Evolutionary conservation across 805 yeast species (phyloP).

Genomic region (Candida silvicultrix): DNA sequence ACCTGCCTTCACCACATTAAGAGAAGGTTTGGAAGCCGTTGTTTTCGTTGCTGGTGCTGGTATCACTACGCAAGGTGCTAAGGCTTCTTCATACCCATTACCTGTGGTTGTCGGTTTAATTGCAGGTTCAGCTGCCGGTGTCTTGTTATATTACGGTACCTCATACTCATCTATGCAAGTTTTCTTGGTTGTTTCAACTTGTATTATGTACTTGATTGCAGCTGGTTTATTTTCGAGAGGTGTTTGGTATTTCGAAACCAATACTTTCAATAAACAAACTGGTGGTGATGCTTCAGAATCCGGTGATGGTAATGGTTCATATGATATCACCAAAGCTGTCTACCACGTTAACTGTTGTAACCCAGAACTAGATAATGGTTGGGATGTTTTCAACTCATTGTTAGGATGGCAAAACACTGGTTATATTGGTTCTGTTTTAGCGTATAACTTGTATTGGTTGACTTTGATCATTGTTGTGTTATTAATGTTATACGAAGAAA

Average conservation of each 20-base stretch:
- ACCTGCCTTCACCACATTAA: slow-evolving; percentile 84
- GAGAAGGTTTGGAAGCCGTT: slow-evolving; percentile 97
- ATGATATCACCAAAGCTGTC: slow-evolving; percentile 69
- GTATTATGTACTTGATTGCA: slow-evolving; percentile 80
- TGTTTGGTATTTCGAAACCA: slow-evolving; percentile 79
- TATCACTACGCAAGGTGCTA: slow-evolving; percentile 42
- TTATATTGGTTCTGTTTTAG: slow-evolving; percentile 83
- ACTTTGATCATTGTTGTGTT: slow-evolving; percentile 45
- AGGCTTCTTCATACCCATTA: slow-evolving; percentile 76
- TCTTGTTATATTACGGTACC: slow-evolving; percentile 73
- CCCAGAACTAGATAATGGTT: slow-evolving; percentile 86
- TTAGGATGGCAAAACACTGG: slow-evolving; percentile 98
- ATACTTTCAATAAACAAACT: slow-evolving; percentile 54
- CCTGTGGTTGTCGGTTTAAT: slow-evolving; percentile 87
- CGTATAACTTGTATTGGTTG: slow-evolving; percentile 89
- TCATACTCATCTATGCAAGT: slow-evolving; percentile 77
- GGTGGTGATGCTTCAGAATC: slow-evolving; percentile 95
- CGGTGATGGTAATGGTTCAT: slow-evolving; percentile 95
- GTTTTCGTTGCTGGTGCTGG: slow-evolving; percentile 97
- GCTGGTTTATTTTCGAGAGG: slow-evolving; percentile 94
- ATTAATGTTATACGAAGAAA: slow-evolving; percentile 82
- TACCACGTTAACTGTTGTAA: slow-evolving; percentile 99
- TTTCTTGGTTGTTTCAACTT: slow-evolving; percentile 82
- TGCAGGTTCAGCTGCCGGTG: slow-evolving; percentile 76
- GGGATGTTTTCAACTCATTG: slow-evolving; percentile 94